phyloP scores from a whole-genome alignment of 23 red algal genomes.

The Agarophyton chilense region DNA sequence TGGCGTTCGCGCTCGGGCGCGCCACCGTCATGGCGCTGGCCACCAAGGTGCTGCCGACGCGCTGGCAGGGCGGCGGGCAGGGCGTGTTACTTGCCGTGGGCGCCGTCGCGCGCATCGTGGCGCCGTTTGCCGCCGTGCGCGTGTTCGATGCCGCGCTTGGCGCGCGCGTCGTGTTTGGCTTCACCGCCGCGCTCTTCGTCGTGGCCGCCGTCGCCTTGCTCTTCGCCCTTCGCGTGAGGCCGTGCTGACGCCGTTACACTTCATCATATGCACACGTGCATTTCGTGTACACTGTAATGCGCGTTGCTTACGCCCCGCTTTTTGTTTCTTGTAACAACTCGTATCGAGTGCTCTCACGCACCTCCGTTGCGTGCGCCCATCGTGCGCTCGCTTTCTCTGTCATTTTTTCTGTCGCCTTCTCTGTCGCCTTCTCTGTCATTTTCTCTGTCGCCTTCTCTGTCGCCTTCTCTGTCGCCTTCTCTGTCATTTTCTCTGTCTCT shows the following conservation, averaged over 20 bases:
- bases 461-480: background rate
- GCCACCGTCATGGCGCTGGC: constrained; percentile 30
- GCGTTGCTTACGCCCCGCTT: too few relatives aligned
- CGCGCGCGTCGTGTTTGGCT: constrained; percentile 7
- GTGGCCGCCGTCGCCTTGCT: background rate
- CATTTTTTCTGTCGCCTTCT: too few relatives aligned
- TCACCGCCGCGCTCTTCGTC: constrained; percentile 16
- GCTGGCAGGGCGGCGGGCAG: constrained; percentile 39
- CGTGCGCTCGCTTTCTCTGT: too few relatives aligned
- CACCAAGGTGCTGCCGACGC: constrained; percentile 38
- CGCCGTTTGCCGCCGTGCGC: constrained; percentile 41
- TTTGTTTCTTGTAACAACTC: too few relatives aligned
- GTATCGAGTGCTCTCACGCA: too few relatives aligned
- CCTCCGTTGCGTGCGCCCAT: too few relatives aligned
- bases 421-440: too few relatives aligned
- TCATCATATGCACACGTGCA: background rate
- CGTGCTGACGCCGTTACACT: background rate
- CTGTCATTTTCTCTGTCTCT: background rate
- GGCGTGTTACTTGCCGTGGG: constrained; percentile 65
- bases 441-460: too few relatives aligned
- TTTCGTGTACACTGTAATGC: too few relatives aligned
- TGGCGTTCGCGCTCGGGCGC: constrained; percentile 49
- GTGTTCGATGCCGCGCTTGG: background rate
- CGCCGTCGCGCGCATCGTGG: constrained; percentile 54
- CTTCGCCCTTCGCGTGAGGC: background rate